Conservation (phyloP, 1,139 yeast genomes). For the Geotrichum europaeum region DNA sequence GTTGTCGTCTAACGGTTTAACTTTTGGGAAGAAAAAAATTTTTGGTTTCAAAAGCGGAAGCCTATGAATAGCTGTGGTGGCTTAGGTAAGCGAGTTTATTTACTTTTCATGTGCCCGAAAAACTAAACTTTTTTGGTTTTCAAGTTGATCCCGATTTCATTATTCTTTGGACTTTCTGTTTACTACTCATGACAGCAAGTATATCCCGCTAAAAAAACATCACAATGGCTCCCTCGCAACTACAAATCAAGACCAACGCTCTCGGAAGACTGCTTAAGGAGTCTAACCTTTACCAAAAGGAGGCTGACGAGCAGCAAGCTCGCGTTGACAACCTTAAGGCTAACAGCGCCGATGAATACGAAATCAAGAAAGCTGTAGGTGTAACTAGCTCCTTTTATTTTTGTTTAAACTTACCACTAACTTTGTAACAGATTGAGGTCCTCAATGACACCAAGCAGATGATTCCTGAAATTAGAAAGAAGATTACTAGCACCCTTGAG, state of each 20-base stretch:
- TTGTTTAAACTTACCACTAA: background rate
- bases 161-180: background rate
- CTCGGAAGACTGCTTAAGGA: slow-evolving; percentile 70
- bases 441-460: slow-evolving; percentile 63
- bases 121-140: background rate
- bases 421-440: slow-evolving; percentile 43
- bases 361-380: slow-evolving; percentile 54
- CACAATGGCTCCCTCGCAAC: slow-evolving; percentile 65
- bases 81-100: background rate
- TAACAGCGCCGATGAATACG: slow-evolving; percentile 56
- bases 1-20: background rate
- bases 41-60: background rate
- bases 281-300: slow-evolving; percentile 56
- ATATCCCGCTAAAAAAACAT: background rate
- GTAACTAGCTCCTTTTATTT: slow-evolving; percentile 8
- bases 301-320: slow-evolving; percentile 54
- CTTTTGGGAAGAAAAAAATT: background rate
- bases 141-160: background rate
- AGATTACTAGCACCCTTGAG: slow-evolving; percentile 46
- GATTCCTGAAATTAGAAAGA: slow-evolving; percentile 55
- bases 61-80: background rate
- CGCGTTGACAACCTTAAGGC: slow-evolving; percentile 40
- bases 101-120: background rate
- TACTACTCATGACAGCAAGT: background rate
- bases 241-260: slow-evolving; percentile 73